Evolutionary conservation across 1,139 yeast species (phyloP), one percentile per base, ranked within the genome.

Genomic region (Candida dubliniensis): DNA sequence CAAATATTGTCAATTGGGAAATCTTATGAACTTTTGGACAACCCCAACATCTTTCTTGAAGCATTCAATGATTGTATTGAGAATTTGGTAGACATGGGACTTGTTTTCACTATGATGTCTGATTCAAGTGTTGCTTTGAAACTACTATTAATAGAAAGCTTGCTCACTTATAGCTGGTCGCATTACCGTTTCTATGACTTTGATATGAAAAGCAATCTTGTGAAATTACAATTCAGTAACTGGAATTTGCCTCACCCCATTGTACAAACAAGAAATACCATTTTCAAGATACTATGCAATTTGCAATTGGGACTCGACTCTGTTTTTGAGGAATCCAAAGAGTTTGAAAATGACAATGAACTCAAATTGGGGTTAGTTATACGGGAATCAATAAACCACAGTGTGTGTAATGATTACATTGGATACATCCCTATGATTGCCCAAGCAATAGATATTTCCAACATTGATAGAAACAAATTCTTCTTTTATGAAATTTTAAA

Each of bases 21-120:
- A 10, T 46, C 48, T 11, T 24, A 34, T 14, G 34, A 38, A 7
- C 23, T 42, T 26, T 34, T 51, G 6, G 58, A 57, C 18, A 72
- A 72, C 44, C 63, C 64, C 3, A 63, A 61, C 36, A 57, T 63
- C 24, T 74, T 61, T 41, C 52, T 71, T 11, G 53, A 56, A 34
- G 57, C 67, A 2, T 71, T 69, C 47, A 66, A 63, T 32, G 63
- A 63, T n/a, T 51, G 72, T 14, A 47, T 74, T 34, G 71, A 69
- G 38, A 58, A 59, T 24, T 37, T 71, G 24, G 55, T 71, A 18
- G 73, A 70, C 38, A 55, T 63, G 2, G 69, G 68, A 0, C 46
- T 56, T 1, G 26, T 70, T 1, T 52, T 59, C 37, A 53, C 58
- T 8, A 34, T 65, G 1, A 41, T 64, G 15, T 56, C 54, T 11